Percentiles rank a stretch among this genome's conserved stretches.
These are phyloP conservation scores for Euphorbia pulcherrima DNA, from an alignment of 345 rosid genomes.

Conservation along the genomic window DNA sequence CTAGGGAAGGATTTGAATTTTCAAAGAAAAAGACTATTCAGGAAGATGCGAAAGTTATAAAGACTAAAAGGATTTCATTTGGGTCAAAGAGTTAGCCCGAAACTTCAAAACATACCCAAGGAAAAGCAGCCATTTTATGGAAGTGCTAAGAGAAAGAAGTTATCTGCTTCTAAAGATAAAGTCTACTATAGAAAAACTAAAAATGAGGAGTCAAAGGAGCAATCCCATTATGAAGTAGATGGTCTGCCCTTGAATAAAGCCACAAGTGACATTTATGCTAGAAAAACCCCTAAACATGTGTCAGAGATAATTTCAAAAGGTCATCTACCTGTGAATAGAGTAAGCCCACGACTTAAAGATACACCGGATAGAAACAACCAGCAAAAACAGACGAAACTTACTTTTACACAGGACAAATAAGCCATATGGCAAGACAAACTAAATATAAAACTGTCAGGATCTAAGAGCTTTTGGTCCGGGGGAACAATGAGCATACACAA, in stretches of 20 bases:
- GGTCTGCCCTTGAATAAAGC: neutral
- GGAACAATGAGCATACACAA: no score
- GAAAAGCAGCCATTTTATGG: constrained; percentile 13
- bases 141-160: neutral
- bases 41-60: neutral
- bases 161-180: neutral
- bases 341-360: constrained; percentile 11
- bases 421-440: no score
- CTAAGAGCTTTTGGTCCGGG: no score
- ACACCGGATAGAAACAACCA: no score
- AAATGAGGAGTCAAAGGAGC: neutral
- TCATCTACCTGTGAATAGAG: neutral
- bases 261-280: neutral
- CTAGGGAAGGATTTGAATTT: neutral
- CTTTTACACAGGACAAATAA: no score
- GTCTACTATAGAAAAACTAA: neutral
- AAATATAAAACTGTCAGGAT: no score
- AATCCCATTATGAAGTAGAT: neutral
- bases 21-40: neutral
- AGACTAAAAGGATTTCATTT: neutral
- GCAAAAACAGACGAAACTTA: no score
- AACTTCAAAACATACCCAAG: constrained; percentile 4
- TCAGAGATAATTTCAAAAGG: constrained; percentile 3
- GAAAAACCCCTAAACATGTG: neutral
- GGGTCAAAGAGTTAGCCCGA: constrained; percentile 14